Base-by-base conservation (phyloP, 352 stramenopile genomes). In the Phytophthora tentaculata region DNA sequence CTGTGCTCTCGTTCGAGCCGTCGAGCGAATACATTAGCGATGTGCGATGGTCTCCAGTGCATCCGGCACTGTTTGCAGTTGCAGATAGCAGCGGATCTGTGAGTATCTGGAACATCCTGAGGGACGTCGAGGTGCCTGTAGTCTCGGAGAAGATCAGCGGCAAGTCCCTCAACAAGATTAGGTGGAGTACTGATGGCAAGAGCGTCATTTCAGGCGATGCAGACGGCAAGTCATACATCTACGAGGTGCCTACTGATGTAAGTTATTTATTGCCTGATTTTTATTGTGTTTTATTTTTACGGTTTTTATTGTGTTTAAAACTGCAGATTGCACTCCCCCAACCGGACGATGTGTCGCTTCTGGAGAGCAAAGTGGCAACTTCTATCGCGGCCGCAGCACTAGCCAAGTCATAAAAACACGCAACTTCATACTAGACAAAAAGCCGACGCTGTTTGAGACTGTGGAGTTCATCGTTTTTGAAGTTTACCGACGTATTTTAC, bases 21-120 rank as follows among this genome's bases (percentile, higher is more conserved):
- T 96, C 88, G 9, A 94, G 83, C 23, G 90, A 97, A 63, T 96
- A 97, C 68, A 85, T 97, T 41, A 95, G 88, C 56, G 90, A 97
- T 59, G 89, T 95, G 22, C 76, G 84, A 72, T 97, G 88, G 90
- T 95, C 88, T 8, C 80, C 86, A 3, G 65, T 88, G 14, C 84
- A 96, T 47, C 87, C 88, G 5, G 80, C 88, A 16, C 63, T 97
- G 9, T 96, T 97, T 74, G 86, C 86, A 2, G 88, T 94, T 23
- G 88, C 88, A 24, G 89, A 96, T 52, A 88, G 84, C 12, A 90
- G 73, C 20, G 90, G 90, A 9, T 61, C 49, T 6, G 74, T 94
- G 32, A 91, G 84, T 56, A 71, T 97, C 37, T 97, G 90, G 90
- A 95, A 96, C 56, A 87, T 97, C 53, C 63, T 89, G 63, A 87